phyloP scores from a whole-genome alignment of 2,329 filamentous ascomycete species.

The Exserohilum rostratum region DNA sequence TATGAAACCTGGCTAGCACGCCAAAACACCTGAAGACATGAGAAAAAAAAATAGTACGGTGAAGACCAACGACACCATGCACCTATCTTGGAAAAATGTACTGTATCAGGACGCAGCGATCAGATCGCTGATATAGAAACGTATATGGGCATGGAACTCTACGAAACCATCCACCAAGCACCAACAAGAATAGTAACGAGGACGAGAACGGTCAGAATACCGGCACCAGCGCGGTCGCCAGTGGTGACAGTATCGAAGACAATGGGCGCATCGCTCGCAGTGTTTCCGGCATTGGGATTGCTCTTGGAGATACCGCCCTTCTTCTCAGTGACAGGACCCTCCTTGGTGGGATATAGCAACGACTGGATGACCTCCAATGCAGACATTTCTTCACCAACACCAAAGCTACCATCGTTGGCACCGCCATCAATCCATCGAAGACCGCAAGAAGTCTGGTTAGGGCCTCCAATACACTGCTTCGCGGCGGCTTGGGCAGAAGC shows the following conservation, averaged over 20 bases:
- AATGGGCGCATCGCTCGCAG: conserved; percentile 38
- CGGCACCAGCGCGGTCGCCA: conserved; percentile 72
- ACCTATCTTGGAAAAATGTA: not conserved
- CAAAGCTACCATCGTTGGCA: conserved; percentile 55
- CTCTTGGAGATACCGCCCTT: conserved; percentile 61
- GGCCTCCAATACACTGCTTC: conserved; percentile 58
- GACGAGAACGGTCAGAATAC: conserved; percentile 66
- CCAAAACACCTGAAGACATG: not conserved
- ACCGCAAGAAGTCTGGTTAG: conserved; percentile 55
- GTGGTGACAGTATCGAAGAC: conserved; percentile 54
- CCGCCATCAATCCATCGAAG: conserved; percentile 52
- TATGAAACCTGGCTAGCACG: not conserved
- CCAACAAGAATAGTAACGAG: conserved; percentile 62
- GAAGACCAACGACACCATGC: not conserved
- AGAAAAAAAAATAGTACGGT: not conserved
- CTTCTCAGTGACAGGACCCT: conserved; percentile 52
- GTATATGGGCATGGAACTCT: conserved; percentile 12
- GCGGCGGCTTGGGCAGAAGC: conserved; percentile 64
- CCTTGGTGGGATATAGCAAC: conserved; percentile 46
- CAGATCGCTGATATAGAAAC: conserved; percentile 4
- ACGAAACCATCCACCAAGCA: conserved; percentile 60
- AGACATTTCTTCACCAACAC: conserved; percentile 66
- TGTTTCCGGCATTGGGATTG: conserved; percentile 50
- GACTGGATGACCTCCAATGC: conserved; percentile 61
- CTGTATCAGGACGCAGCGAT: not conserved